These are phyloP conservation scores for Xylaria intraflava DNA, from an alignment of 495 filamentous ascomycete species.

Conservation along the genomic window DNA sequence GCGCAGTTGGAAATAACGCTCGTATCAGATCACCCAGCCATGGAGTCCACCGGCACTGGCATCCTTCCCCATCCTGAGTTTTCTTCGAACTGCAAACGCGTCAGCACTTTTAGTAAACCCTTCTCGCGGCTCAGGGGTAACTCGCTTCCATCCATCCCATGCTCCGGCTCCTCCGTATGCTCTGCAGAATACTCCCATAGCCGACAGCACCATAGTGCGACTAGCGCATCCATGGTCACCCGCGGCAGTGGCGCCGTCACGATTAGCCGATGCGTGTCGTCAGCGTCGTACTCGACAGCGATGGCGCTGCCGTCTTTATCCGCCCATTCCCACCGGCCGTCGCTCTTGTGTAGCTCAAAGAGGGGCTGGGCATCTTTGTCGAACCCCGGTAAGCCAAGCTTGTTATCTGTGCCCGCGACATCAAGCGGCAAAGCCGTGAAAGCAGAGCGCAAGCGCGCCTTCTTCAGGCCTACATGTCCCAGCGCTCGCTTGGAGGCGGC, in stretches of 20 bases:
- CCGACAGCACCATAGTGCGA: slow-evolving; percentile 10
- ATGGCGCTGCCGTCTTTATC: slow-evolving; percentile 2
- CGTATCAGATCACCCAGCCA: slow-evolving; percentile 1
- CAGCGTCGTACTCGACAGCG: slow-evolving; percentile 6
- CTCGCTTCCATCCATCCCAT: slow-evolving; percentile 6
- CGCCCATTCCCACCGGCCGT: slow-evolving; percentile 3
- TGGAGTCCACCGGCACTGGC: not conserved
- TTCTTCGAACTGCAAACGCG: not conserved
- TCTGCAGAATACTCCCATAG: slow-evolving; percentile 8
- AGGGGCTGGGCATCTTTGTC: slow-evolving; percentile 3
- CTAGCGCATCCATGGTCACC: slow-evolving; percentile 3
- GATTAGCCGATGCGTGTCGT: slow-evolving; percentile 3
- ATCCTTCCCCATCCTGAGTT: not conserved
- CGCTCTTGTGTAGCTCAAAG: slow-evolving; percentile 3
- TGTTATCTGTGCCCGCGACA: not conserved
- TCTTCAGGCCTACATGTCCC: slow-evolving; percentile 5
- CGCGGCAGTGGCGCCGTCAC: slow-evolving; percentile 3
- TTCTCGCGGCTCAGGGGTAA: not conserved
- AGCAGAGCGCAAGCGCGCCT: not conserved
- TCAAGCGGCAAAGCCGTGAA: slow-evolving; percentile 1
- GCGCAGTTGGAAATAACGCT: no score
- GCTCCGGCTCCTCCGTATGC: not conserved
- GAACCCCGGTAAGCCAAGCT: slow-evolving; percentile 1
- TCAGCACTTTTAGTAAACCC: not conserved
- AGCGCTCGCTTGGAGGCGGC: slow-evolving; percentile 1